These are phyloP conservation scores for Alternaria sp. DNA, from an alignment of 2,329 filamentous ascomycete species.

Conservation along the genomic window DNA sequence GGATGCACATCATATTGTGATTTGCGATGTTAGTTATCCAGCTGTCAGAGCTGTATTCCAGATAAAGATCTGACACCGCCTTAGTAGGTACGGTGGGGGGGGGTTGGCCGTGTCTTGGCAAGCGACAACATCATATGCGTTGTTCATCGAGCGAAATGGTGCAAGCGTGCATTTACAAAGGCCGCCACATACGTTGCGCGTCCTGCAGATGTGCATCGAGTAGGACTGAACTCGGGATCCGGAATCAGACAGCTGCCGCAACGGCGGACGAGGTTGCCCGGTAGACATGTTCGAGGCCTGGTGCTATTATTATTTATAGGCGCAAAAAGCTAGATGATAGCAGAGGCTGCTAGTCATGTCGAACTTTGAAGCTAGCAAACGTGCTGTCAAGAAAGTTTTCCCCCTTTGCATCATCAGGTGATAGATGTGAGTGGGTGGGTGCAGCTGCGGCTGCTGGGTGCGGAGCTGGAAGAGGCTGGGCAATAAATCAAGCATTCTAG, in stretches of 20 bases:
- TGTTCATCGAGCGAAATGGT: not conserved
- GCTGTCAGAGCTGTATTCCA: constrained; percentile 1
- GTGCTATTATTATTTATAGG: constrained; percentile 1
- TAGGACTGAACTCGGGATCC: not conserved
- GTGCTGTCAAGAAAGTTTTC: not conserved
- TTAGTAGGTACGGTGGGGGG: too few relatives aligned
- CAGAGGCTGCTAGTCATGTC: constrained; percentile 5
- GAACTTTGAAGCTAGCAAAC: constrained; percentile 7
- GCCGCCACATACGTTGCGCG: not conserved
- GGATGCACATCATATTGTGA: not conserved
- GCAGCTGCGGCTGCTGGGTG: not conserved
- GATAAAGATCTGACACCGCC: not conserved
- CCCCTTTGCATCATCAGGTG: not conserved
- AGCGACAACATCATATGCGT: constrained; percentile 1
- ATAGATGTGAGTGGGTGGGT: not conserved
- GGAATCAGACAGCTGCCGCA: not conserved
- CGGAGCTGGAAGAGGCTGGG: constrained; percentile 9
- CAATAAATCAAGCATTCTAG: constrained; percentile 10
- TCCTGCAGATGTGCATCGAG: not conserved
- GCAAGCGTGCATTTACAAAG: not conserved
- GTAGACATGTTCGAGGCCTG: constrained; percentile 3
- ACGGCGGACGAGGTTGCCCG: not conserved
- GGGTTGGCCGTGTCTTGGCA: not conserved
- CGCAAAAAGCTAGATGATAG: constrained; percentile 1
- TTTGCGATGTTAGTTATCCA: not conserved